Percentiles rank a stretch among this genome's conserved stretches.
These are phyloP conservation scores for Acephala macrosclerotiorum DNA, from an alignment of 2,329 filamentous ascomycete genomes.

Conservation along the genomic window DNA sequence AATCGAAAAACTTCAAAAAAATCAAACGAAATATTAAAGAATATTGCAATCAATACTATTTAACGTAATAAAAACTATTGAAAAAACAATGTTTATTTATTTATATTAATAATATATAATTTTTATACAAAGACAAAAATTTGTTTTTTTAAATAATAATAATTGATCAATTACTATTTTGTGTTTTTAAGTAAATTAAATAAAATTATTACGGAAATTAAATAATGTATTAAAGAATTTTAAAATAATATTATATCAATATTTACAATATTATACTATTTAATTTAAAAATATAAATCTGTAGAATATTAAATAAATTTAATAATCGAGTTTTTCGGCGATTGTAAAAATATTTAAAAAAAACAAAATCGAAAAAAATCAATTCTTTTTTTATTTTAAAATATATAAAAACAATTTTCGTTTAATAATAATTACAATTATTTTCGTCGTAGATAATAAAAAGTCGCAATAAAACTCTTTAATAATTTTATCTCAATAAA, in stretches of 20 bases:
- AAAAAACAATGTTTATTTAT: too few species aligned
- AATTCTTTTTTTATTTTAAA: background rate
- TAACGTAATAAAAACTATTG: too few species aligned
- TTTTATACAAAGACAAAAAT: background rate
- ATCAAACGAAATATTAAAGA: background rate
- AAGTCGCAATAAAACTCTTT: background rate
- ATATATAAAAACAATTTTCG: background rate
- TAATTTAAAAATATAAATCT: background rate
- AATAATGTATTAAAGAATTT: too few species aligned
- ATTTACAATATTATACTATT: background rate
- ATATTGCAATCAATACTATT: background rate
- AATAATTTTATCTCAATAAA: slow-evolving; percentile 1
- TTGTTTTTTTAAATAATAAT: background rate
- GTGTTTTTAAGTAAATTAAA: background rate
- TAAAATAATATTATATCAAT: too few species aligned
- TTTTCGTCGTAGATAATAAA: background rate
- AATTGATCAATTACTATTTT: background rate
- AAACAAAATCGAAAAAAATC: background rate
- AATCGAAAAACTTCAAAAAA: background rate
- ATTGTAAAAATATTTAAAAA: background rate
- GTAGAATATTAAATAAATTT: background rate
- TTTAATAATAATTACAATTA: background rate
- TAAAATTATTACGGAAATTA: background rate
- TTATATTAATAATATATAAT: too few species aligned
- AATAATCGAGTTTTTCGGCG: too few species aligned